Conservation (phyloP, 2,329 filamentous ascomycete genomes). For the Diaporthe australafricana region DNA sequence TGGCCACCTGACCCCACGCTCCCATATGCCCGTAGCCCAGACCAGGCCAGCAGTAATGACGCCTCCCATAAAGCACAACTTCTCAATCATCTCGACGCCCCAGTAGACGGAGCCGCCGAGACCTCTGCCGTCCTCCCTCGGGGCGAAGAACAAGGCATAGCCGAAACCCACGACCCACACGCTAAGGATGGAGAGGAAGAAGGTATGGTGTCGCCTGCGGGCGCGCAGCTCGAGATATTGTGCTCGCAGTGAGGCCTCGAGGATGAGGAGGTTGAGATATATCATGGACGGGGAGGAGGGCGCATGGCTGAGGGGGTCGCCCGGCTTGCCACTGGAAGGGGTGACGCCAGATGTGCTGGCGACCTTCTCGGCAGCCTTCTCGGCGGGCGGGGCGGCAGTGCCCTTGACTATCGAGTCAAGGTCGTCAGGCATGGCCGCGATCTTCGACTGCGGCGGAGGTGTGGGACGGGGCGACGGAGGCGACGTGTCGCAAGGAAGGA, state of each 20-base stretch:
- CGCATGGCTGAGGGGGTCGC: conserved; percentile 81
- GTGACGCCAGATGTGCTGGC: conserved; percentile 56
- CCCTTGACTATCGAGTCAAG: conserved; percentile 95
- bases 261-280: conserved; percentile 96
- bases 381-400: conserved; percentile 72
- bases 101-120: conserved; percentile 96
- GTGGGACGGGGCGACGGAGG: not conserved
- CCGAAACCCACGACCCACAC: conserved; percentile 87
- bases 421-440: conserved; percentile 67
- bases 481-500: conserved; percentile 18
- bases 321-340: conserved; percentile 57
- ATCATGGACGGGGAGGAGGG: conserved; percentile 96
- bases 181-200: conserved; percentile 84
- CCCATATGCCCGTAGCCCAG: conserved; percentile 97
- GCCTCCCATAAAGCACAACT: conserved; percentile 91
- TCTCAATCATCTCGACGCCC: conserved; percentile 91
- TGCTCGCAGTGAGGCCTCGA: conserved; percentile 91
- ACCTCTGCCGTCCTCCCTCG: conserved; percentile 92
- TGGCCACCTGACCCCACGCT: conserved; percentile 94
- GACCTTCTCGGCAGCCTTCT: conserved; percentile 59
- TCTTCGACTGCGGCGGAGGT: conserved; percentile 5
- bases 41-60: conserved; percentile 87
- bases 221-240: conserved; percentile 93
- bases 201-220: conserved; percentile 89
- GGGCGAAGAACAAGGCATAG: conserved; percentile 93